phyloP scores from a whole-genome alignment of 2,329 filamentous ascomycete genomes.

The Ascochyta koolunga region DNA sequence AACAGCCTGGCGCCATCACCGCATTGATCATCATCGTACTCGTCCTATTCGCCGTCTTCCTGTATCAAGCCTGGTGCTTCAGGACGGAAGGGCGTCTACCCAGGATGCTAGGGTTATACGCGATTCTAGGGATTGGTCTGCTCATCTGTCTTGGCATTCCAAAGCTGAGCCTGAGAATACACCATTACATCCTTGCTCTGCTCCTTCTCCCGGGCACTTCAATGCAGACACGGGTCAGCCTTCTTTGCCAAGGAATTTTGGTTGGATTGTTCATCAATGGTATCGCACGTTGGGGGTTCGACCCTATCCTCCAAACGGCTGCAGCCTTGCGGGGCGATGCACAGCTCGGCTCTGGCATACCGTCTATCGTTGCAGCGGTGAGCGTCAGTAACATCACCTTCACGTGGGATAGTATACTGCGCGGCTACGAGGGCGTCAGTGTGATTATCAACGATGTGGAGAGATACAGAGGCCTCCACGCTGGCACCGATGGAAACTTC shows the following conservation, averaged over 20 bases:
- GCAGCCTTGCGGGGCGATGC: constrained; percentile 66
- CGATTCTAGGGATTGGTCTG: constrained; percentile 77
- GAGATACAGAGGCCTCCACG: constrained; percentile 64
- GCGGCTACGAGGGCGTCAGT: constrained; percentile 74
- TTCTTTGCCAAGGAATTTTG: constrained; percentile 89
- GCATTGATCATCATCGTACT: constrained; percentile 44
- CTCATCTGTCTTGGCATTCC: constrained; percentile 75
- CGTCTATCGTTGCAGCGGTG: constrained; percentile 40
- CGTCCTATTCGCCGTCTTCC: constrained; percentile 30
- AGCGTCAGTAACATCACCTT: constrained; percentile 55
- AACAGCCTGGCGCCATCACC: constrained; percentile 47
- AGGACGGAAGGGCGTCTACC: constrained; percentile 59
- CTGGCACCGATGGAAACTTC: constrained; percentile 64
- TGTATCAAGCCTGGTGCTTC: constrained; percentile 45
- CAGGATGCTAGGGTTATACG: constrained; percentile 78
- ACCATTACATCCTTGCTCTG: constrained; percentile 91
- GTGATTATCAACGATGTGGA: constrained; percentile 87
- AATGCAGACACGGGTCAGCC: constrained; percentile 81
- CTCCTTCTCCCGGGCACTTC: constrained; percentile 86
- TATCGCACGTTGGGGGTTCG: constrained; percentile 91
- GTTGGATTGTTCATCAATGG: constrained; percentile 94
- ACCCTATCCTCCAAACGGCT: constrained; percentile 82
- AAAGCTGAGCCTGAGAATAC: constrained; percentile 84
- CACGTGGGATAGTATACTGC: constrained; percentile 51
- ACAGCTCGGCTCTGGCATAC: constrained; percentile 64